Conservation (phyloP, 2,329 filamentous ascomycete species). For the Zymoseptoria ardabiliae region DNA sequence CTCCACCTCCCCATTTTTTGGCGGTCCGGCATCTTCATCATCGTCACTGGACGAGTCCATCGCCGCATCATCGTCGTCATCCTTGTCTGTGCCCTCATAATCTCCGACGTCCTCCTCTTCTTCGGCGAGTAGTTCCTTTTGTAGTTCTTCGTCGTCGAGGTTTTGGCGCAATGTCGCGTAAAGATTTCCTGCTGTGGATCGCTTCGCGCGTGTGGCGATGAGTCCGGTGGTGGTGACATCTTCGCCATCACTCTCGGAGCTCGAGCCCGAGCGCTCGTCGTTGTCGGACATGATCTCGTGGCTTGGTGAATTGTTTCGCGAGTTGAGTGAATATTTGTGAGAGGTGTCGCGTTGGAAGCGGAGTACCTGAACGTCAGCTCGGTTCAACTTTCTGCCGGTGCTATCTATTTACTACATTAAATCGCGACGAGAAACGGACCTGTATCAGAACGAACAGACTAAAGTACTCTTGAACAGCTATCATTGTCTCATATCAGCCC, state of each 20-base stretch:
- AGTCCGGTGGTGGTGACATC: slow-evolving; percentile 42
- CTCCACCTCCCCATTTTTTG: slow-evolving; percentile 43
- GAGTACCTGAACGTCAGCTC: neutral
- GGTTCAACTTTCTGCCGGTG: neutral
- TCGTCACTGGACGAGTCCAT: slow-evolving; percentile 81
- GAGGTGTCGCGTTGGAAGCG: neutral
- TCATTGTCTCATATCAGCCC: neutral
- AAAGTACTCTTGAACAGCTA: neutral
- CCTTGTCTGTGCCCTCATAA: slow-evolving; percentile 35
- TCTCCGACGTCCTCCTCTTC: slow-evolving; percentile 46
- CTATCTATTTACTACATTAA: too few relatives aligned
- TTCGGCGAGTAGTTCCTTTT: slow-evolving; percentile 36
- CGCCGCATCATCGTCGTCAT: slow-evolving; percentile 67
- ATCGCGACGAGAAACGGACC: too few relatives aligned
- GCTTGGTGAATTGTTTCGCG: neutral
- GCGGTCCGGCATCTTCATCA: slow-evolving; percentile 51
- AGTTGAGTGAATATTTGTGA: neutral
- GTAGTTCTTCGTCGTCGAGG: slow-evolving; percentile 36
- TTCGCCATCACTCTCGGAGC: slow-evolving; percentile 15
- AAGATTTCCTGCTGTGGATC: slow-evolving; percentile 76
- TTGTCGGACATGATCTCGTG: slow-evolving; percentile 20
- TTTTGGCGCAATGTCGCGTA: slow-evolving; percentile 70
- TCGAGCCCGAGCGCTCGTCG: slow-evolving; percentile 15
- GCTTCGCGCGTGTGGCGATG: slow-evolving; percentile 64
- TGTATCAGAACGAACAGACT: too few relatives aligned